A percentile compares a stretch with the other conserved stretches of the same genome.
Conservation (phyloP, 805 yeast genomes). For the Candida hispaniensis region DNA sequence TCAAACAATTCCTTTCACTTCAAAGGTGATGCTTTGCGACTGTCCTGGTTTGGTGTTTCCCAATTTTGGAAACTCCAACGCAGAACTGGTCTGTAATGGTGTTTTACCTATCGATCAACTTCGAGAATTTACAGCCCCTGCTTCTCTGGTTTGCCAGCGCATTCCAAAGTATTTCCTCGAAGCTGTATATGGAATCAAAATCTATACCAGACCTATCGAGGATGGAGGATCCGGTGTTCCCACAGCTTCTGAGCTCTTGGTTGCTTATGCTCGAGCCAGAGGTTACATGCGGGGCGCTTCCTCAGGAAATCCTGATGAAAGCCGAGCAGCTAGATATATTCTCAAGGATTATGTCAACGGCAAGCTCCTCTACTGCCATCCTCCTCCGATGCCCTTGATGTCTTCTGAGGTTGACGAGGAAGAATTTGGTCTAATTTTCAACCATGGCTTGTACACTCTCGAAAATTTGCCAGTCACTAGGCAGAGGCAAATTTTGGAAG, state of each 20-base stretch:
- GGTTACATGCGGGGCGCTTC: conserved; percentile 84
- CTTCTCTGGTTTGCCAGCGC: conserved; percentile 72
- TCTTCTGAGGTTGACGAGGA: conserved; percentile 24
- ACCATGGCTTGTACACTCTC: conserved; percentile 60
- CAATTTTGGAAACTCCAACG: conserved; percentile 90
- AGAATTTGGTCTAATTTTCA: conserved; percentile 60
- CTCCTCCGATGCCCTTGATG: conserved; percentile 58
- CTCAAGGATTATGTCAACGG: conserved; percentile 94
- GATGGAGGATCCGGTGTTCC: conserved; percentile 88
- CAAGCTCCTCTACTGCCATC: conserved; percentile 68
- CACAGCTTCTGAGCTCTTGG: conserved; percentile 77
- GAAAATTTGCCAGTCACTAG: conserved; percentile 59
- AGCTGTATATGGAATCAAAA: conserved; percentile 86
- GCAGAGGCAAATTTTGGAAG: conserved; percentile 50
- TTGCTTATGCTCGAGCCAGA: conserved; percentile 90
- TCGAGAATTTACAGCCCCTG: conserved; percentile 84
- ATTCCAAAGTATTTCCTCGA: conserved; percentile 83
- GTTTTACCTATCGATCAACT: conserved; percentile 97
- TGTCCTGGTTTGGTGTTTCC: conserved; percentile 99
- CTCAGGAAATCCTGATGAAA: conserved; percentile 92
- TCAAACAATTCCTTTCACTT: conserved; percentile 84
- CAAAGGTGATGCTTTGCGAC: conserved; percentile 80
- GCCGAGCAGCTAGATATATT: conserved; percentile 85
- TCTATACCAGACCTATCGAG: conserved; percentile 58
- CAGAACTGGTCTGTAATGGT: conserved; percentile 95